Conservation (phyloP, 2,329 filamentous ascomycete genomes). For the Paramyrothecium roridum region DNA sequence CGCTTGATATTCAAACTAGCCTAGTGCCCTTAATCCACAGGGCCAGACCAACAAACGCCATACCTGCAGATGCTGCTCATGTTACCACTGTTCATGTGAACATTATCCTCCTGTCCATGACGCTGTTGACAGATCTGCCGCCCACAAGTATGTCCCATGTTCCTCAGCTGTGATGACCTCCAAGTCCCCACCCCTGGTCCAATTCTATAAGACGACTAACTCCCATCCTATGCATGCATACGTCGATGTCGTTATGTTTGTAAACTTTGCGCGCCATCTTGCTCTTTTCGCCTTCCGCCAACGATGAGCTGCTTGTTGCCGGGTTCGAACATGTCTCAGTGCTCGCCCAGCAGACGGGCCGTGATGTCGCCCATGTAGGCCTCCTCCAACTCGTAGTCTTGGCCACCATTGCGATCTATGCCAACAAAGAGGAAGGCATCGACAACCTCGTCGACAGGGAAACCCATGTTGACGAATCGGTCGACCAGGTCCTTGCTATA, state of each 20-base stretch:
- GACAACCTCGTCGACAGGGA: constrained; percentile 82
- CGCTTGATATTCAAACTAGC: constrained; percentile 6
- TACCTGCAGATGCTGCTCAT: no score
- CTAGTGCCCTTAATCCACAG: no score
- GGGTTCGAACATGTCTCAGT: constrained; percentile 31
- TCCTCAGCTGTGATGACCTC: not conserved
- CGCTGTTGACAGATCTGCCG: not conserved
- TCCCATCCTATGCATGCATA: constrained; percentile 18
- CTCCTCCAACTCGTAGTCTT: constrained; percentile 84
- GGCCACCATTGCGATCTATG: constrained; percentile 73
- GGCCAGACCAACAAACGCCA: no score
- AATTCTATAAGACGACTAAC: constrained; percentile 3
- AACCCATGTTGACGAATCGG: constrained; percentile 87
- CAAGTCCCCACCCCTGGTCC: not conserved
- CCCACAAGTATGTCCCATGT: not conserved
- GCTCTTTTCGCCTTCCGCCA: constrained; percentile 1
- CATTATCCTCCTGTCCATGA: no score
- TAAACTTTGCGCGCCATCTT: no score
- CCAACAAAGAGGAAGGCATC: constrained; percentile 78
- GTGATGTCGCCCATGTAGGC: constrained; percentile 90
- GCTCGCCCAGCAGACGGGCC: constrained; percentile 77
- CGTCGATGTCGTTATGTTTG: not conserved
- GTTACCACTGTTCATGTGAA: no score
- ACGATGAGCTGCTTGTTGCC: not conserved
- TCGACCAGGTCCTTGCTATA: constrained; percentile 84